A percentile compares a stretch with the other conserved stretches of the same genome.
phyloP scores from a whole-genome alignment of 2,329 filamentous ascomycete species.

The Thelonectria blattea region DNA sequence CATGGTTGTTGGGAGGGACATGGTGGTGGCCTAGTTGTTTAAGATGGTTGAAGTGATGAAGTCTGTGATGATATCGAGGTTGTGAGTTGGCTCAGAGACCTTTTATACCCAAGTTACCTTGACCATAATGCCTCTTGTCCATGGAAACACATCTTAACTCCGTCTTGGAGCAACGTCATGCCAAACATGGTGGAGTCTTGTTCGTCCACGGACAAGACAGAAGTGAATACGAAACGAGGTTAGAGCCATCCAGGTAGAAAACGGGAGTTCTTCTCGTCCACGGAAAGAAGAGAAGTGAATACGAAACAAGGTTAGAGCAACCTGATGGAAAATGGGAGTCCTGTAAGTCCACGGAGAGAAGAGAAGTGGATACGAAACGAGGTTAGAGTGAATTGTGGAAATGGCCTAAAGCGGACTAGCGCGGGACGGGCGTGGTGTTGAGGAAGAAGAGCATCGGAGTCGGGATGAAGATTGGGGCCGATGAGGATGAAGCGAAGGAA shows the following conservation, averaged over 20 bases:
- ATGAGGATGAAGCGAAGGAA: neutral
- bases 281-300: too few species aligned
- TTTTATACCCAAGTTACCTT: neutral
- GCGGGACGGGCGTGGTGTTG: neutral
- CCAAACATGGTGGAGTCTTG: neutral
- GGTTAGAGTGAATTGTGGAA: slow-evolving; percentile 8
- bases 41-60: too few species aligned
- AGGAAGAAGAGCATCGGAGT: neutral
- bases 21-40: too few species aligned
- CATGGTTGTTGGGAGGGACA: slow-evolving; percentile 30
- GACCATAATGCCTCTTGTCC: neutral
- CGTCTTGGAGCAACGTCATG: neutral
- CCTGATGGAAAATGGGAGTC: too few species aligned
- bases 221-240: too few species aligned
- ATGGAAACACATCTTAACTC: neutral
- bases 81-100: neutral
- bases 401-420: slow-evolving; percentile 1
- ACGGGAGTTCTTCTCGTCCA: too few species aligned
- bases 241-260: too few species aligned
- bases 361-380: slow-evolving; percentile 12
- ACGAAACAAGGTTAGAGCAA: too few species aligned
- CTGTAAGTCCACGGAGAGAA: neutral
- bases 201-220: too few species aligned
- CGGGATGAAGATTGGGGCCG: neutral
- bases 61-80: neutral